Conservation (phyloP, 2,329 filamentous ascomycete species). For the Phialophora macrospora region DNA sequence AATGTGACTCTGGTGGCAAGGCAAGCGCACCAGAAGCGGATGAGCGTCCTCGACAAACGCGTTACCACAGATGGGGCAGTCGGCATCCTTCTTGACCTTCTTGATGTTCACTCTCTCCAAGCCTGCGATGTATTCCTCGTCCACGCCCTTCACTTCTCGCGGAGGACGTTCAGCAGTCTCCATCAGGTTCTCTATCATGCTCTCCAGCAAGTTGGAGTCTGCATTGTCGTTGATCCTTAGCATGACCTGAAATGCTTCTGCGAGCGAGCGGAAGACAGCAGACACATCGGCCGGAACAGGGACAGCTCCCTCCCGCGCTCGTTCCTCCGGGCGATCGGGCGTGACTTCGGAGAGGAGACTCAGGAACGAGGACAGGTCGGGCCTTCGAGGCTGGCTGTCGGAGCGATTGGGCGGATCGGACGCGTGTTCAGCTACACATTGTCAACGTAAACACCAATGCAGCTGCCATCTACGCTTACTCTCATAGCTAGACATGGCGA, state of each 20-base stretch:
- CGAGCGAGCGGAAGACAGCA: constrained; percentile 63
- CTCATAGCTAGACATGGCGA: constrained; percentile 40
- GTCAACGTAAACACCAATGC: neutral
- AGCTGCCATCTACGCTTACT: constrained; percentile 29
- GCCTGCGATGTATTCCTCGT: constrained; percentile 53
- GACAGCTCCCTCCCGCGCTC: constrained; percentile 62
- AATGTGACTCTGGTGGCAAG: constrained; percentile 65
- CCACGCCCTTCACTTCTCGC: constrained; percentile 63
- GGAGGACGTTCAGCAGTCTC: constrained; percentile 64
- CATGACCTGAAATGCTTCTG: constrained; percentile 66
- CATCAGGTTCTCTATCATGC: constrained; percentile 62
- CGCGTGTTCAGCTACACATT: constrained; percentile 38
- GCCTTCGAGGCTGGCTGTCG: constrained; percentile 54
- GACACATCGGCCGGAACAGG: constrained; percentile 66
- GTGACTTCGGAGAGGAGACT: constrained; percentile 63
- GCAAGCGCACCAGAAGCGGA: constrained; percentile 66
- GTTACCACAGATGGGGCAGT: constrained; percentile 61
- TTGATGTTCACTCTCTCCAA: constrained; percentile 41
- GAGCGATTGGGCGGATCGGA: constrained; percentile 30
- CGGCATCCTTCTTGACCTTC: constrained; percentile 39
- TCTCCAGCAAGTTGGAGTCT: constrained; percentile 54
- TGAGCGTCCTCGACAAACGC: constrained; percentile 62
- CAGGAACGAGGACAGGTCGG: constrained; percentile 70
- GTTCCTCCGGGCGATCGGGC: constrained; percentile 53
- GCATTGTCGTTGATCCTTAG: constrained; percentile 48